Evolutionary conservation across 768 basidiomycete species (phyloP).

Genomic region (Thelephora ganbajun): DNA sequence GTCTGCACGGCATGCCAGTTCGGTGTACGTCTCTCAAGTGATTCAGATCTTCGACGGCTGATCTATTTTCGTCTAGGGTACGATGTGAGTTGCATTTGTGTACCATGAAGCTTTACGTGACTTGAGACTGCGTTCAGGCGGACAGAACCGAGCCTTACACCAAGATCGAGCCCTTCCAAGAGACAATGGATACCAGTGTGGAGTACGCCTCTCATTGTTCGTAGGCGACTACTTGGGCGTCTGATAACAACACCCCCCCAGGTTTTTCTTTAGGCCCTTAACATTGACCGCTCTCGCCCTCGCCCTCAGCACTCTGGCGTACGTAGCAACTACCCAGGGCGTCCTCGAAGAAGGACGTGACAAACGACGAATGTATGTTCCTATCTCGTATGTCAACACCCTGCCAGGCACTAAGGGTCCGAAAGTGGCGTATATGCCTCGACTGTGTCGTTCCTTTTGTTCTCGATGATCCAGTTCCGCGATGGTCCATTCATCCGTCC

Average conservation of each 20-base stretch:
- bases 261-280: conserved; percentile 79
- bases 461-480: conserved; percentile 80
- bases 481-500: conserved; percentile 84
- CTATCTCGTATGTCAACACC: background rate
- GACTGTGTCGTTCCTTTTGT: conserved; percentile 58
- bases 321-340: conserved; percentile 73
- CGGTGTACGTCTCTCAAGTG: conserved; percentile 43
- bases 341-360: conserved; percentile 75
- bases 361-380: conserved; percentile 63
- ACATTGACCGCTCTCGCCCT: conserved; percentile 61
- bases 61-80: conserved; percentile 39
- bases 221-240: conserved; percentile 1
- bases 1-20: conserved; percentile 61
- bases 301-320: conserved; percentile 57
- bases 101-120: background rate
- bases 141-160: conserved; percentile 77
- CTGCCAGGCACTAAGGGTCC: conserved; percentile 1
- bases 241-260: conserved; percentile 14
- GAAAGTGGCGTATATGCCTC: conserved; percentile 66
- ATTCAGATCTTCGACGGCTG: background rate
- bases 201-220: conserved; percentile 38
- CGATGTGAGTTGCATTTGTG: conserved; percentile 43
- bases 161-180: conserved; percentile 71
- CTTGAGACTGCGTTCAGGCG: conserved; percentile 31
- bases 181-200: conserved; percentile 68